Percentiles rank a stretch among this genome's conserved stretches.
Evolutionary conservation across 2,329 filamentous ascomycete species (phyloP).

Genomic region (Tothia fuscella): DNA sequence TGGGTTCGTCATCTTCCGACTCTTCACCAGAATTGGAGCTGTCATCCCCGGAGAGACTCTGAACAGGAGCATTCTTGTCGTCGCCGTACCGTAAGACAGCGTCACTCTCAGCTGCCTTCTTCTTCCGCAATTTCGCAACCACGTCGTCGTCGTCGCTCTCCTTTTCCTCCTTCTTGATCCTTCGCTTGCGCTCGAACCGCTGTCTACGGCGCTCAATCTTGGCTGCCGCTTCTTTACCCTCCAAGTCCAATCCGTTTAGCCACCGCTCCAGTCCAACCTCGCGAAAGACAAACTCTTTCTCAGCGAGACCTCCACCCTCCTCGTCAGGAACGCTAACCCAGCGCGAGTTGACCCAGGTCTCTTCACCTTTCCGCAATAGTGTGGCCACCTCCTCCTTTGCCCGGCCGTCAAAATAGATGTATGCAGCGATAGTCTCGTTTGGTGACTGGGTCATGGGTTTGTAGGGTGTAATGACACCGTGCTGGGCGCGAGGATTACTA

Average conservation of each 20-base stretch:
- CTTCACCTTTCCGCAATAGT: slow-evolving; percentile 78
- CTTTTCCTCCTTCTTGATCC: slow-evolving; percentile 36
- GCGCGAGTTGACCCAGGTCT: slow-evolving; percentile 97
- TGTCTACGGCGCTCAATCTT: slow-evolving; percentile 54
- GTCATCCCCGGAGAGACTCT: slow-evolving; percentile 57
- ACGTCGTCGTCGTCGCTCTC: slow-evolving; percentile 34
- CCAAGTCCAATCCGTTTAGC: slow-evolving; percentile 91
- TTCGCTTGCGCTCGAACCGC: slow-evolving; percentile 68
- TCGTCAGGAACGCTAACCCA: slow-evolving; percentile 91
- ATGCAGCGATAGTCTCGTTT: slow-evolving; percentile 95
- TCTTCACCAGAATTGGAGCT: slow-evolving; percentile 53
- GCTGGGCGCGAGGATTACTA: slow-evolving; percentile 32
- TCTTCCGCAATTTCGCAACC: slow-evolving; percentile 10
- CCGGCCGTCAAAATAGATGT: slow-evolving; percentile 96
- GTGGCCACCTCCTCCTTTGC: slow-evolving; percentile 96
- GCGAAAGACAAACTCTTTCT: slow-evolving; percentile 92
- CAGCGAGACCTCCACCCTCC: slow-evolving; percentile 86
- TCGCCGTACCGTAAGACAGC: slow-evolving; percentile 53
- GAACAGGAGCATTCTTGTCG: slow-evolving; percentile 62
- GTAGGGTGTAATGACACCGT: slow-evolving; percentile 63
- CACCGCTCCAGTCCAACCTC: slow-evolving; percentile 93
- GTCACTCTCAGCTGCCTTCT: neutral
- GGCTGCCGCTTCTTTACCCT: slow-evolving; percentile 69
- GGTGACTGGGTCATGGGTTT: slow-evolving; percentile 83
- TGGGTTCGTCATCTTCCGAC: slow-evolving; percentile 70